Percentiles rank a stretch among this genome's conserved stretches.
Conservation (phyloP, 2,329 filamentous ascomycete genomes). For the Beauveria asiatica region DNA sequence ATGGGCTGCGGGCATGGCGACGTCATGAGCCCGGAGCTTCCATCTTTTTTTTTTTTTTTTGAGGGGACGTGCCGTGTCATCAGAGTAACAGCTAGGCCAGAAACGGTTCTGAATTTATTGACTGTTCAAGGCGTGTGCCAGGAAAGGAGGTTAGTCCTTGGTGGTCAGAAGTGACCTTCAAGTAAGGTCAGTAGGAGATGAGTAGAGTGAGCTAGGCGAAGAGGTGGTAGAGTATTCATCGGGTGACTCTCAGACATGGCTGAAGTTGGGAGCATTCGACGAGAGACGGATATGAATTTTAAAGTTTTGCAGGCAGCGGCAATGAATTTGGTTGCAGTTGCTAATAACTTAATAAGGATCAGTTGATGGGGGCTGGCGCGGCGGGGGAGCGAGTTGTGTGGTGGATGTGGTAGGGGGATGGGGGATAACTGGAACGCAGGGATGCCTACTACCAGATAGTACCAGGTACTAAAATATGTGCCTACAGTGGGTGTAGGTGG, state of each 20-base stretch:
- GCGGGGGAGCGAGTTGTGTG: no score
- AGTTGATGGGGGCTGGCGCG: no score
- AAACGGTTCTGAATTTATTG: neutral
- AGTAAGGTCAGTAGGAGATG: no score
- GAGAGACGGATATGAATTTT: neutral
- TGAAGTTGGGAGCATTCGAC: neutral
- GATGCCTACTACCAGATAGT: no score
- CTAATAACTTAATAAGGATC: no score
- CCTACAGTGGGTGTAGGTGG: no score
- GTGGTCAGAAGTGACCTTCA: no score
- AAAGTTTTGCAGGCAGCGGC: neutral
- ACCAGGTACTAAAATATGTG: no score
- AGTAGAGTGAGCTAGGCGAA: neutral
- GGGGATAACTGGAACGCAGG: no score
- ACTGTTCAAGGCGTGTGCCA: no score
- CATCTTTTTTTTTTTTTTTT: no score
- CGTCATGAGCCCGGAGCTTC: neutral
- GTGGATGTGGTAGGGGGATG: neutral
- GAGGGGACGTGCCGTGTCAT: neutral
- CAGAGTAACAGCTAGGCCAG: neutral
- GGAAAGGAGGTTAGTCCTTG: no score
- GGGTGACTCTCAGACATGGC: neutral
- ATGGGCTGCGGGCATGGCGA: neutral
- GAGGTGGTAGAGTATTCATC: neutral
- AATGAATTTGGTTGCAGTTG: neutral